Evolutionary conservation across 2,329 filamentous ascomycete genomes (phyloP).

Genomic region (Alternaria longipes): DNA sequence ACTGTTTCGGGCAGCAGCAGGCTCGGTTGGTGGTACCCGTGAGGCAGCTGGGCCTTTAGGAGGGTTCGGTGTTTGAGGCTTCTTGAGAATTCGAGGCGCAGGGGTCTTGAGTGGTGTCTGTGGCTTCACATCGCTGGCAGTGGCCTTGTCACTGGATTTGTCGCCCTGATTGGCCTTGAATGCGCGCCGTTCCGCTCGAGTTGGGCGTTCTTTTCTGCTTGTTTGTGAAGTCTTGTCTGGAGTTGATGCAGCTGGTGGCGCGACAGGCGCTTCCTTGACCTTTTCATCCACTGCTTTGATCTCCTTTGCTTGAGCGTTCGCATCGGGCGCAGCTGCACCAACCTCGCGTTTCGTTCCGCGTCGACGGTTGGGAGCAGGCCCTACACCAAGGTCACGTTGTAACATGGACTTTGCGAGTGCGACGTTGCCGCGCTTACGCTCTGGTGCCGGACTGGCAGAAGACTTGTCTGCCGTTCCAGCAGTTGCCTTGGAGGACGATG

Average conservation of each 20-base stretch:
- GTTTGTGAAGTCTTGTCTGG: conserved; percentile 41
- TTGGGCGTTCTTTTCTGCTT: conserved; percentile 51
- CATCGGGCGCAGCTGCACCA: conserved; percentile 32
- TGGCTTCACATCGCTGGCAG: conserved; percentile 34
- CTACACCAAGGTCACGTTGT: conserved; percentile 69
- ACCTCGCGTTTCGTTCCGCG: conserved; percentile 52
- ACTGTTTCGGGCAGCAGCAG: conserved; percentile 35
- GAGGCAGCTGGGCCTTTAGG: conserved; percentile 45
- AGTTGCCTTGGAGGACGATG: conserved; percentile 44
- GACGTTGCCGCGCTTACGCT: conserved; percentile 63
- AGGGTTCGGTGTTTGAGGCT: conserved; percentile 40
- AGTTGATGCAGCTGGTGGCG: conserved; percentile 23
- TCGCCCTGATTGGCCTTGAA: conserved; percentile 49
- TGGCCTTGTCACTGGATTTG: conserved; percentile 42
- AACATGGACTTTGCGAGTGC: conserved; percentile 66
- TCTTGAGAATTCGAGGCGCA: conserved; percentile 53
- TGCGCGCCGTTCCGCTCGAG: conserved; percentile 50
- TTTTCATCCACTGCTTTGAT: conserved; percentile 38
- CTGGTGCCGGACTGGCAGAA: conserved; percentile 53
- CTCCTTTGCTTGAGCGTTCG: conserved; percentile 36
- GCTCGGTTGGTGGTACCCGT: conserved; percentile 41
- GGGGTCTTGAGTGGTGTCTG: conserved; percentile 37
- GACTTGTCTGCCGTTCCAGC: conserved; percentile 45
- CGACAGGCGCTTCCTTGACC: conserved; percentile 35
- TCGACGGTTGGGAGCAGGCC: conserved; percentile 53